Evolutionary conservation across 768 basidiomycete species (phyloP), one percentile per base, ranked within the genome.

Genomic region (Termitomyces sp.): DNA sequence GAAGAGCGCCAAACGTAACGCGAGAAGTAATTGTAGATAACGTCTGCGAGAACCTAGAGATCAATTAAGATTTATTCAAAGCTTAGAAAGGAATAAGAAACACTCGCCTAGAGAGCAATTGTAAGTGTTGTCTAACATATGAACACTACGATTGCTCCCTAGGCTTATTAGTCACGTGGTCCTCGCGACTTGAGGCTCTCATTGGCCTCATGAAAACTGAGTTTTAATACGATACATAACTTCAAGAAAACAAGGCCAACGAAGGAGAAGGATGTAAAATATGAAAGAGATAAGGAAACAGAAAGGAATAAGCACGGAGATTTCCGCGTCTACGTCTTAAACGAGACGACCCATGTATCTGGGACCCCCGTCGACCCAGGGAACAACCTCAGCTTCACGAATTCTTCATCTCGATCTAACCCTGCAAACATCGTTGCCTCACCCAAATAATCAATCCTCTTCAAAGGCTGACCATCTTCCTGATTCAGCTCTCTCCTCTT

Each of bases 381-480:
- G 26, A 86, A 57, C 51, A 79, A 59, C 59, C 84, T 75, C 66
- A 71, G 66, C 66, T 80, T 83, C 57, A 74, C 75, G 65, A 79
- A 85, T 7, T 81, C 82, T 12, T 83, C 82, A 59, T 87, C 82
- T 69, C 71, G 79, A 64, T 85, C 82, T 61, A 90, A 65, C 1
- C 88, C 88, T 59, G 75, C 81, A 67, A 89, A 89, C 41, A 82
- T 69, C 9, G 82, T 82, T 35, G 64, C 67, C 40, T 82, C 81
- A 5, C 86, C 88, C 7, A 90, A 66, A 73, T 77, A 86, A 70
- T 90, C 88, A 9, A 89, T 81, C 62, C 88, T 71, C 69, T 78
- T 83, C 50, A 82, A 60, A 53, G 65, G 63, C 59, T 69, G 64
- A 50, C 77, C 77, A 46, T 64, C 68, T 16, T 71, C 74, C 50